phyloP scores from a whole-genome alignment of 2,329 filamentous ascomycete species.

The Diaporthe vexans region DNA sequence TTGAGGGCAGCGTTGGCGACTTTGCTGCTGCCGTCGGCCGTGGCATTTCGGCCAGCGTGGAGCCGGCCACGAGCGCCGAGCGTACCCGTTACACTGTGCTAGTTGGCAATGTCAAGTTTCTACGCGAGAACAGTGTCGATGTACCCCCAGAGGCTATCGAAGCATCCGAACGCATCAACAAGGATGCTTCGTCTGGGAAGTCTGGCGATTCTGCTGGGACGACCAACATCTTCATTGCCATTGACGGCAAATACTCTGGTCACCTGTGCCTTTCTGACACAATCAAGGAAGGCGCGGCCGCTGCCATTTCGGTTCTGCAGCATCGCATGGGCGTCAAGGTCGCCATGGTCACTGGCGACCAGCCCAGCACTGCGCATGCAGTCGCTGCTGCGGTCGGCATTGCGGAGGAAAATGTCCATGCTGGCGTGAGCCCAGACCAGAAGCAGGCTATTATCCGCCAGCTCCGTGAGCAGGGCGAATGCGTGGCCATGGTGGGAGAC shows the following conservation, averaged over 20 bases:
- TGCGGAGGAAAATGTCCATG: conserved; percentile 79
- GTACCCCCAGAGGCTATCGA: conserved; percentile 75
- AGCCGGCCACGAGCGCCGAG: conserved; percentile 78
- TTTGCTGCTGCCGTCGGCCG: conserved; percentile 88
- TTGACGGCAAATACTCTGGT: conserved; percentile 85
- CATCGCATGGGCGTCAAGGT: conserved; percentile 88
- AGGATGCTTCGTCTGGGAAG: conserved; percentile 54
- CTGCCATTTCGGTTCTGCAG: conserved; percentile 81
- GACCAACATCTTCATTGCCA: conserved; percentile 92
- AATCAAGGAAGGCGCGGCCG: conserved; percentile 88
- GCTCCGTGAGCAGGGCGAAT: conserved; percentile 80
- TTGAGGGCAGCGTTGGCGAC: conserved; percentile 88
- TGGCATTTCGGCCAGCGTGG: conserved; percentile 85
- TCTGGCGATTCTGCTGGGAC: conserved; percentile 72
- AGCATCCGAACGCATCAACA: conserved; percentile 72
- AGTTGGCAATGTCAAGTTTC: conserved; percentile 84
- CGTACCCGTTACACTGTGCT: conserved; percentile 82
- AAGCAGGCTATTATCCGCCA: conserved; percentile 88
- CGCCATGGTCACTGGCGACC: conserved; percentile 95
- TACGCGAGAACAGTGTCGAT: conserved; percentile 77
- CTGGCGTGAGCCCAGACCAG: conserved; percentile 90
- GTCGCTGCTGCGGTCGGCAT: conserved; percentile 90
- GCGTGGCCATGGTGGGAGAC: conserved; percentile 97
- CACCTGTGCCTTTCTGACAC: conserved; percentile 89
- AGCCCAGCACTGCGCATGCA: conserved; percentile 84